phyloP scores from a whole-genome alignment of 768 basidiomycete genomes.

The Pisolithus marmoratus region DNA sequence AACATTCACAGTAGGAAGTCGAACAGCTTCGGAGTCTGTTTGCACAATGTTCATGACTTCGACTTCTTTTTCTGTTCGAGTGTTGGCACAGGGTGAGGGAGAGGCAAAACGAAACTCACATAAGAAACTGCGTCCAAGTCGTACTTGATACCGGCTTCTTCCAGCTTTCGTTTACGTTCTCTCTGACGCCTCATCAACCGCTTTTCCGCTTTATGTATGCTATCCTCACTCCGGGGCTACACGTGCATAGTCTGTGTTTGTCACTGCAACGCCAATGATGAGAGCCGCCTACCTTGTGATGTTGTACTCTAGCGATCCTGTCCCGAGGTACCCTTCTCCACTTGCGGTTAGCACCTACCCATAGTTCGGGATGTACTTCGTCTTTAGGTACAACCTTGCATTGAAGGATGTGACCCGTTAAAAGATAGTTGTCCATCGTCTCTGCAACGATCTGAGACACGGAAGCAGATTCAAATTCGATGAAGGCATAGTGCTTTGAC shows the following conservation, averaged over 20 bases:
- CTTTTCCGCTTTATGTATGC: slow-evolving; percentile 58
- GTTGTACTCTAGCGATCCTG: slow-evolving; percentile 61
- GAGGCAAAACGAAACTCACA: slow-evolving; percentile 48
- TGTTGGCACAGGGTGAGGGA: background rate
- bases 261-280: background rate
- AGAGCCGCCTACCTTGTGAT: slow-evolving; percentile 66
- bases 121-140: slow-evolving; percentile 78
- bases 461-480: slow-evolving; percentile 85
- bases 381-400: slow-evolving; percentile 90
- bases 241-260: background rate
- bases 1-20: too few relatives aligned
- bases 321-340: slow-evolving; percentile 75
- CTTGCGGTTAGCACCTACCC: slow-evolving; percentile 95
- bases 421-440: slow-evolving; percentile 98
- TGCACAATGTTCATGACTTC: slow-evolving; percentile 12
- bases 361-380: slow-evolving; percentile 86
- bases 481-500: slow-evolving; percentile 95
- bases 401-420: slow-evolving; percentile 88
- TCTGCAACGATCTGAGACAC: slow-evolving; percentile 95
- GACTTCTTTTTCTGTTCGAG: slow-evolving; percentile 31
- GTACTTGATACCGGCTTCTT: slow-evolving; percentile 80
- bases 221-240: slow-evolving; percentile 68
- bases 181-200: slow-evolving; percentile 74
- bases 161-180: slow-evolving; percentile 72
- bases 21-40: too few relatives aligned